phyloP scores from a whole-genome alignment of 2,329 filamentous ascomycete genomes.

The Phyllosticta paracitricarpa region DNA sequence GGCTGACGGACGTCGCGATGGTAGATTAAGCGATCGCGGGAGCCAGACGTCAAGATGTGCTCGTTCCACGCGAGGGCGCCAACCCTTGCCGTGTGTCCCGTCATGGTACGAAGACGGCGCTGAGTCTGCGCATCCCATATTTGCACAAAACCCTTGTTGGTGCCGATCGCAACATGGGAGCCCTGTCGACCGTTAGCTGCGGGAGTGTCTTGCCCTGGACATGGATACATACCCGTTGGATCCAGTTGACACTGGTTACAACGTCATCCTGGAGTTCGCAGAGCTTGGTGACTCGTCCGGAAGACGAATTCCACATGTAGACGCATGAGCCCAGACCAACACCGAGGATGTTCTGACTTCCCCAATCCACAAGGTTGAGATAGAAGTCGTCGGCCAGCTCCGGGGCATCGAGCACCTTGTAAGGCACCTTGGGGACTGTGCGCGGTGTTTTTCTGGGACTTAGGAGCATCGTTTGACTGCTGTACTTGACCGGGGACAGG shows the following conservation, averaged over 20 bases:
- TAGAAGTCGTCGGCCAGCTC: conserved; percentile 97
- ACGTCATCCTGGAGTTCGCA: conserved; percentile 88
- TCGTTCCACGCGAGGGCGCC: conserved; percentile 96
- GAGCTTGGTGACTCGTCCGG: conserved; percentile 83
- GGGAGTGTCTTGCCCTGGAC: conserved; percentile 10
- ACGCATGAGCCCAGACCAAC: conserved; percentile 89
- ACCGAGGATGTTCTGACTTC: conserved; percentile 84
- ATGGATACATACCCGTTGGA: conserved; percentile 57
- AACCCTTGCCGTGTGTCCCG: conserved; percentile 85
- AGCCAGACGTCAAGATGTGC: conserved; percentile 92
- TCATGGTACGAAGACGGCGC: conserved; percentile 86
- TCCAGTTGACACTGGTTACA: conserved; percentile 96
- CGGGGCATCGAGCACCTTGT: conserved; percentile 93
- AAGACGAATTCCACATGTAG: conserved; percentile 96
- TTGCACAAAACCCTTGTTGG: conserved; percentile 85
- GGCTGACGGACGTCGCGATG: conserved; percentile 91
- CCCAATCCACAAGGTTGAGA: conserved; percentile 95
- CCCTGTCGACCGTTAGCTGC: conserved; percentile 40
- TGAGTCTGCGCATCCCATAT: conserved; percentile 94
- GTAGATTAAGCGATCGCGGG: conserved; percentile 84
- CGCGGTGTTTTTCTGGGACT: conserved; percentile 82
- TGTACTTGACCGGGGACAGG: conserved; percentile 83
- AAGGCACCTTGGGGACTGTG: conserved; percentile 90
- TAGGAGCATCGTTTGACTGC: conserved; percentile 86
- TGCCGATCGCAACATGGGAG: conserved; percentile 90